These are phyloP conservation scores for Paecilomyces formosus DNA, from an alignment of 2,329 filamentous ascomycete species.

Conservation along the genomic window DNA sequence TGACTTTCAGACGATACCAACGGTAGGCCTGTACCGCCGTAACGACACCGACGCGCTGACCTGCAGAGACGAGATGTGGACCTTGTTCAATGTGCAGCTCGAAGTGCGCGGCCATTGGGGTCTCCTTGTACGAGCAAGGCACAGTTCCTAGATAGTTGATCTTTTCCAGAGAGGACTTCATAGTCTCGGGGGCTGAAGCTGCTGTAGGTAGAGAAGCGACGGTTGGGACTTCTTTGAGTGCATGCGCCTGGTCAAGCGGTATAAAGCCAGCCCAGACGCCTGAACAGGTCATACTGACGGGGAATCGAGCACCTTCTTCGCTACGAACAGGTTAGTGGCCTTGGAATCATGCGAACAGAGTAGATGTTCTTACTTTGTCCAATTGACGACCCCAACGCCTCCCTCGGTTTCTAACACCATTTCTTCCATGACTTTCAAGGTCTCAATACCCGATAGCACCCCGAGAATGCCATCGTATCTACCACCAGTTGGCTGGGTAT, in stretches of 20 bases:
- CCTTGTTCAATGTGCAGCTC: conserved; percentile 84
- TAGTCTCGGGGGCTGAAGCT: conserved; percentile 51
- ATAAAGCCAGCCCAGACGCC: conserved; percentile 71
- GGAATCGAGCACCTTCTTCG: conserved; percentile 76
- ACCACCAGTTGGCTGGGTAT: conserved; percentile 52
- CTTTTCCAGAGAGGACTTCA: conserved; percentile 61
- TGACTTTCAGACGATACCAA: conserved; percentile 63
- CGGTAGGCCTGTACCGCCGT: conserved; percentile 67
- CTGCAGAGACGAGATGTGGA: conserved; percentile 59
- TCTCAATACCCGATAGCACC: conserved; percentile 6
- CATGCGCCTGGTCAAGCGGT: conserved; percentile 54
- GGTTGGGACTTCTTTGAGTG: conserved; percentile 52
- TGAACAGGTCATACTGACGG: conserved; percentile 65
- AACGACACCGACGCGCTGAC: conserved; percentile 61
- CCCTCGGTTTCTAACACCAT: conserved; percentile 57
- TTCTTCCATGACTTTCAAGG: conserved; percentile 48
- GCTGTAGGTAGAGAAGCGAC: conserved; percentile 34
- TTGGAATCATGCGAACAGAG: not conserved
- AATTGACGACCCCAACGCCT: conserved; percentile 62
- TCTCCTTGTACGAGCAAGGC: conserved; percentile 50
- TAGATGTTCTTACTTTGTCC: conserved; percentile 21
- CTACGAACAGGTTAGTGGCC: conserved; percentile 27
- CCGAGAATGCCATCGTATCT: conserved; percentile 61
- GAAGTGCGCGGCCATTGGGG: conserved; percentile 68
- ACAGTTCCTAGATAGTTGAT: conserved; percentile 62